Base-by-base conservation (phyloP, 148 eudicot species). In the Chenopodium formosanum region DNA sequence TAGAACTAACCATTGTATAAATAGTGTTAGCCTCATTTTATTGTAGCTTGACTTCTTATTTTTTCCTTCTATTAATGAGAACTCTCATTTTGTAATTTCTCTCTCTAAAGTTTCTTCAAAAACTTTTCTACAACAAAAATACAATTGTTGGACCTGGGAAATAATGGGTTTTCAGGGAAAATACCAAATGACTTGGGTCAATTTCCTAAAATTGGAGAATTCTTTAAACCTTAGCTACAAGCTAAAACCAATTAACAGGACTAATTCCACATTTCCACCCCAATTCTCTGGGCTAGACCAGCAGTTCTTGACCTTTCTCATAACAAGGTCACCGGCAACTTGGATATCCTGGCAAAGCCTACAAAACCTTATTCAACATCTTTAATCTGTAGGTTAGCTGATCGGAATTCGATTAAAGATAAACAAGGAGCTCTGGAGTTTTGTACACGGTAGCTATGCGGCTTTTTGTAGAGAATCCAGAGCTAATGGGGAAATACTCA, bases 381-480 rank as follows among this genome's bases (percentile, higher is more conserved):
- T 86, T 94, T 23, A 0, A 63, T 91, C 64, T 94, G 90, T 86
- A 88, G 84, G 16, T 40, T 86, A 73, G 85, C 84, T 40, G 84
- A 86, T 40, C 58, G 12, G 10, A 79, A 73, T 2, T 78, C 80
- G 5, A 75, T 70, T 32, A 90, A 86, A 64, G 86, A 70, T 52
- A 98, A 7, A 97, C 98, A 0, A 98, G 99, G 25, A 94, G 98
- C 89, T 97, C 99, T 8, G 99, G 99, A 8, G 98, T 97, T 13
- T 98, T 97, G 27, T 97, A 97, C 82, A 92, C 86, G 83, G 94
- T 94, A 22, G 87, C 85, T 66, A 83, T 91, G 85, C 90, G 32
- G 32, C 32, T 31, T 31, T 31, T 31, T 31, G 32, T 31, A 31
- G 32, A 31, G 32, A 31, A 2, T 31, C 32, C 32, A 1, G 2